Base-by-base conservation (phyloP, 1,139 yeast species). In the Blastobotrys proliferans region DNA sequence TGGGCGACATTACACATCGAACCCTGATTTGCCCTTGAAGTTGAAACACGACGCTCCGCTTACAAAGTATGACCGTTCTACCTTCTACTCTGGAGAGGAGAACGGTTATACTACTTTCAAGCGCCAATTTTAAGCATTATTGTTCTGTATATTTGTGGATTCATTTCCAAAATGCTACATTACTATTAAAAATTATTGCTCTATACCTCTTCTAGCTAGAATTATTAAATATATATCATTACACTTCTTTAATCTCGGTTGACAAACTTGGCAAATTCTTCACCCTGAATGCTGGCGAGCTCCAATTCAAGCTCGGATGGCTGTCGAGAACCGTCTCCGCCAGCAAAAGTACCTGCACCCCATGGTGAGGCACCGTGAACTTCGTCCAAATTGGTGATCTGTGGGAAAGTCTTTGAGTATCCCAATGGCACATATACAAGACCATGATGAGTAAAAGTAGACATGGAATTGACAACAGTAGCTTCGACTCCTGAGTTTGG, bases 301-400 rank as follows among this genome's bases (percentile, higher is more conserved):
- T 76, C 74, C 60, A 76, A 68, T 69, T 85, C 95, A 50, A 82
- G 69, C 43, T 70, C 76, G 48, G 77, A 57, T 46, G 92, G 85
- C 61, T 71, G 72, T 74, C 94, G 80, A 17, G 87, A 79, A 55
- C 95, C 95, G 57, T 83, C 92, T 46, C 74, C 72, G 54, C 81
- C 90, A 30, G 95, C 90, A 56, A 74, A 73, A 46, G 87, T 70
- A 59, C 94, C 94, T 40, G 95, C 87, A 68, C 95, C 95, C 88
- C 92, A 85, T 46, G 95, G 77, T 44, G 92, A 81, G 52, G 83
- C 83, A 62, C 94, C 95, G 62, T 83, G 94, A 46, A 78, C 76
- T 69, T 83, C 88, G 16, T 71, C 73, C 48, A 84, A 63, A 66
- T 74, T 74, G 48, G 84, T 65, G 51, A 81, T 64, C 54, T 74